Conservation (phyloP, 2,329 filamentous ascomycete genomes). For the Macrophomina pseudophaseolina region DNA sequence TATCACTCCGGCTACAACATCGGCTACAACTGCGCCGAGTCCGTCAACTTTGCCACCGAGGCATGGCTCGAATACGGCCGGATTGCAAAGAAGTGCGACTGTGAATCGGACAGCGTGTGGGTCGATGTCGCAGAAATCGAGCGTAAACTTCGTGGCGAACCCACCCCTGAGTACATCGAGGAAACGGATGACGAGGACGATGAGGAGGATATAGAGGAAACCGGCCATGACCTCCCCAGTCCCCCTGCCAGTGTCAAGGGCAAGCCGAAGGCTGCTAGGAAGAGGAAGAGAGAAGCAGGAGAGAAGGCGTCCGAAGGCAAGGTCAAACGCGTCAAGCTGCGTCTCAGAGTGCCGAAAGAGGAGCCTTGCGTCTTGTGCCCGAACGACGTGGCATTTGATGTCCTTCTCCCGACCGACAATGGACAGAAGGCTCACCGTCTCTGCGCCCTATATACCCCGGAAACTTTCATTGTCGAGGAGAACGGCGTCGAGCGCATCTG, state of each 20-base stretch:
- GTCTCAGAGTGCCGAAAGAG: slow-evolving; percentile 73
- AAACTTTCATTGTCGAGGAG: slow-evolving; percentile 84
- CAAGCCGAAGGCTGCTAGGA: slow-evolving; percentile 65
- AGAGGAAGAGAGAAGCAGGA: slow-evolving; percentile 68
- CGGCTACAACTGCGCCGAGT: slow-evolving; percentile 98
- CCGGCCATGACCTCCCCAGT: slow-evolving; percentile 72
- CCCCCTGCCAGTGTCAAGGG: slow-evolving; percentile 77
- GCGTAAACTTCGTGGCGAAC: slow-evolving; percentile 86
- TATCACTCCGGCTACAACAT: slow-evolving; percentile 98
- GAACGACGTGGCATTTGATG: slow-evolving; percentile 81
- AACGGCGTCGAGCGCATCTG: slow-evolving; percentile 75
- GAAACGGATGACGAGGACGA: slow-evolving; percentile 74
- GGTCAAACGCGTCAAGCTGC: slow-evolving; percentile 76
- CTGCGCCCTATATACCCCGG: slow-evolving; percentile 89
- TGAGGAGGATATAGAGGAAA: slow-evolving; percentile 55
- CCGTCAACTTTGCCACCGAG: slow-evolving; percentile 96
- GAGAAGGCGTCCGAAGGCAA: slow-evolving; percentile 63
- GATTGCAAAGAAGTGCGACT: slow-evolving; percentile 96
- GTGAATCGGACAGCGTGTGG: slow-evolving; percentile 97
- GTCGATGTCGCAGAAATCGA: slow-evolving; percentile 96
- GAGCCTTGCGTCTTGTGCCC: slow-evolving; percentile 91
- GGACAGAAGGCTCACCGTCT: slow-evolving; percentile 85
- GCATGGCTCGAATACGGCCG: slow-evolving; percentile 94
- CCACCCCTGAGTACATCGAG: slow-evolving; percentile 78
- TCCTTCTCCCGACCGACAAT: slow-evolving; percentile 85